Evolutionary conservation across 108 stramenopile genomes (phyloP), one percentile per base, ranked within the genome.

Genomic region (Bacterosira constricta): DNA sequence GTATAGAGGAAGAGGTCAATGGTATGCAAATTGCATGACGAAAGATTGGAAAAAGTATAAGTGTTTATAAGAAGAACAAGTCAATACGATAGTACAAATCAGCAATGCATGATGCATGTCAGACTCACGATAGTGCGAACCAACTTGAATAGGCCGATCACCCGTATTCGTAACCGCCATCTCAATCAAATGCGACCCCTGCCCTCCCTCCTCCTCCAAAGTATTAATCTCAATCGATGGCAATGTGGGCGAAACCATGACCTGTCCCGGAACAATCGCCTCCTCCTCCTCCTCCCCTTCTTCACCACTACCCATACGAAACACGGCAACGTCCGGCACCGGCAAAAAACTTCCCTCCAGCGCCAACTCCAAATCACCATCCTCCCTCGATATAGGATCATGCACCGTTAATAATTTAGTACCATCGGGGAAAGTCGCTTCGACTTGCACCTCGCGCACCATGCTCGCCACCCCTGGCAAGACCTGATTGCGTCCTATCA

Each of bases 341-440:
- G 97, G 96, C 37, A 97, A 71, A 68, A 95, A 97, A 12, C 89
- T 92, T 54, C 96, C 97, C 63, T 93, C 86, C 61, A 97, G 67
- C 1, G 98, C 98, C 75, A 89, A 59, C 27, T 62, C 60, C 59
- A 99, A 59, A 82, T 99, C 88, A 3, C 98, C 98, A 64, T 92
- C 81, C 26, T 79, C 63, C 23, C 47, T 50, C 8, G 72, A 53
- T 66, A 97, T 95, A 17, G 98, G 98, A 56, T 85, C 58, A 69
- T 97, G 96, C 4, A 98, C 86, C 26, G 98, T 99, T 29, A 97
- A 63, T n/a, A 99, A 79, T 70, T 99, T 99, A 53, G 98, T 99
- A 2, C 98, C 98, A 80, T 99, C 98, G 0, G 95, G 96, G 86
- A 99, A 99, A 38, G 97, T 98, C 20, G 92, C 97, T 85, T 99